These are phyloP conservation scores for Aphanoascus verrucosus DNA, from an alignment of 2,329 filamentous ascomycete genomes.

Conservation along the genomic window DNA sequence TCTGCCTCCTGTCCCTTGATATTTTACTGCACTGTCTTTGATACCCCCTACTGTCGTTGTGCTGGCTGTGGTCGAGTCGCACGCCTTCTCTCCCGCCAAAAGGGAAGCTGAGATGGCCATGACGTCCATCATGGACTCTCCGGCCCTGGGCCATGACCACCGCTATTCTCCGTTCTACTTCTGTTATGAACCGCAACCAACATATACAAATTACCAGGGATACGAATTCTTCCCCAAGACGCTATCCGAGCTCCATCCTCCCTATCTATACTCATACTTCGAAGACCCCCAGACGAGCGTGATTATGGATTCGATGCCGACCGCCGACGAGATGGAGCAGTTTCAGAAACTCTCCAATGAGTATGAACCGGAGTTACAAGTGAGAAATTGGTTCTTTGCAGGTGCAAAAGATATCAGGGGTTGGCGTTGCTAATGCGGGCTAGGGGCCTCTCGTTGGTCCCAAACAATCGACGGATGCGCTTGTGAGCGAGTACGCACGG, in stretches of 20 bases:
- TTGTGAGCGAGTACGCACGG: slow-evolving; percentile 77
- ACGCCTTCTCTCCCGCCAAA: background rate
- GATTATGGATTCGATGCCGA: slow-evolving; percentile 24
- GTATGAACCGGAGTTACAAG: slow-evolving; percentile 48
- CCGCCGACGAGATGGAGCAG: slow-evolving; percentile 47
- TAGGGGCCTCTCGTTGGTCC: slow-evolving; percentile 77
- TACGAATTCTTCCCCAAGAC: slow-evolving; percentile 1
- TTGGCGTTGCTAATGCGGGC: slow-evolving; percentile 10
- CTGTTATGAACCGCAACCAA: background rate
- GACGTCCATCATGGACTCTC: background rate
- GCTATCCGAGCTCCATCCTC: slow-evolving; percentile 3
- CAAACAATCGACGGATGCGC: slow-evolving; percentile 62
- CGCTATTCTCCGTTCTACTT: background rate
- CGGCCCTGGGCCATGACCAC: background rate
- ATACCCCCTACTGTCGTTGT: background rate
- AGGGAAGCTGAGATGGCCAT: background rate
- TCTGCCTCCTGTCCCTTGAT: background rate
- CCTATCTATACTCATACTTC: background rate
- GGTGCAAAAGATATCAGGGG: background rate
- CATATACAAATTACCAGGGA: background rate
- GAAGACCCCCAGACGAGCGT: background rate
- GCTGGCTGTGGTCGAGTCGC: background rate
- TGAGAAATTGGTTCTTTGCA: slow-evolving; percentile 26
- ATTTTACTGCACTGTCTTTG: background rate
- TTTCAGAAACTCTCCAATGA: slow-evolving; percentile 53